Conservation (phyloP, 2,329 filamentous ascomycete species). For the Fonsecaea monophora region DNA sequence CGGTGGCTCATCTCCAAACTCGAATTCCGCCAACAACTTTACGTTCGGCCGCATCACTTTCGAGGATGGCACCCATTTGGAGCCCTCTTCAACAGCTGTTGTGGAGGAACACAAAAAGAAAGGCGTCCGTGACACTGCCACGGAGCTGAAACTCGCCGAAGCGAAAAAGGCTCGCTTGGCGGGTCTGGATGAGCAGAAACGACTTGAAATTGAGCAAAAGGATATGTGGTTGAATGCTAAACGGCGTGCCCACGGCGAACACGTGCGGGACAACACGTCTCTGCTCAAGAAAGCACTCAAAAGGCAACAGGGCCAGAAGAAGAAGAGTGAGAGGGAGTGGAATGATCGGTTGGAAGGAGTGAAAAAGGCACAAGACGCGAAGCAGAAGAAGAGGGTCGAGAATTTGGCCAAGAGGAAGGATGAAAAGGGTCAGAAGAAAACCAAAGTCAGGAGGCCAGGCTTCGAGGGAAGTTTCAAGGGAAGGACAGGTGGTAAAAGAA, state of each 20-base stretch:
- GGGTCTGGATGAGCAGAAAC: constrained; percentile 77
- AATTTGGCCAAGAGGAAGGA: constrained; percentile 77
- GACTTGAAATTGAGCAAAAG: constrained; percentile 87
- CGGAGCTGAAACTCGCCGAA: constrained; percentile 83
- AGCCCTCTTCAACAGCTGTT: constrained; percentile 68
- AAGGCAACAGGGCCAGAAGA: constrained; percentile 87
- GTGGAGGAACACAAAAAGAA: constrained; percentile 71
- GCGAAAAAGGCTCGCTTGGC: constrained; percentile 83
- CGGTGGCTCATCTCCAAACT: constrained; percentile 4
- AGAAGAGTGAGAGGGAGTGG: constrained; percentile 92
- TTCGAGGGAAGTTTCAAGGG: constrained; percentile 76
- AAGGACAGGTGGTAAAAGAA: constrained; percentile 37
- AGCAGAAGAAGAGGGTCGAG: constrained; percentile 81
- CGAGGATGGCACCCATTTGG: constrained; percentile 79
- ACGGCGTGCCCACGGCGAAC: constrained; percentile 86
- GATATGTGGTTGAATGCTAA: constrained; percentile 92
- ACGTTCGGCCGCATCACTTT: constrained; percentile 93
- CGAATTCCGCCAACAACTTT: constrained; percentile 67
- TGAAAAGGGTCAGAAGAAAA: constrained; percentile 67
- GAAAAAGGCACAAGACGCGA: constrained; percentile 75
- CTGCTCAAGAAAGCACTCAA: constrained; percentile 94
- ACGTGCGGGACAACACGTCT: constrained; percentile 83
- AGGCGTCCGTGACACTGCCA: constrained; percentile 82
- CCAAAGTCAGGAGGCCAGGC: constrained; percentile 66
- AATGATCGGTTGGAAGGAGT: constrained; percentile 74